Evolutionary conservation across 495 filamentous ascomycete genomes (phyloP), one percentile per base, ranked within the genome.

Genomic region (Aspergillus affinis): DNA sequence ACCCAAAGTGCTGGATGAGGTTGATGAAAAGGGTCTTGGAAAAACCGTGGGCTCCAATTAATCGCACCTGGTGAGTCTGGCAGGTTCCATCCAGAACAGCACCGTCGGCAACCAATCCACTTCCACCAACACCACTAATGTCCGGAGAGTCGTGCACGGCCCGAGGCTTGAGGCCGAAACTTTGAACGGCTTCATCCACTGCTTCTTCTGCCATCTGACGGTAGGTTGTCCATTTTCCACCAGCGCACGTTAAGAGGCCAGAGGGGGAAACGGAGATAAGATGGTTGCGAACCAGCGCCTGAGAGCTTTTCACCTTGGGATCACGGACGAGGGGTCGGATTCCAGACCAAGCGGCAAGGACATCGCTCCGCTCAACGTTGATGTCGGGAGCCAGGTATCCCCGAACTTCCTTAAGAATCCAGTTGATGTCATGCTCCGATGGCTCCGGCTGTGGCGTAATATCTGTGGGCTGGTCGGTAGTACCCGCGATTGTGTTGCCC

Each of bases 201-300:
- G 90, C 88, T 72, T 98, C 93, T 76, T 98, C 93, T 41, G 94
- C 92, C 94, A 98, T 98, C 70, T 98, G 92, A 32, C 94, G 88
- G 76, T 98, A 98, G 6, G 94, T 98, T 4, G 94, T 98, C 94
- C 94, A 98, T 77, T 98, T 98, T 20, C 94, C 94, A 61, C 94
- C 94, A n/a, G 93, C 91, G 71, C 91, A 93, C 47, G 94, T 98
- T 53, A 98, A 72, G 29, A 98, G 86, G 3, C 94, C 94, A 9
- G 90, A 93, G 1, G 82, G 72, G 12, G 93, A 97, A 26, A 93
- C 83, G 60, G 93, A 89, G 67, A 98, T 86, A 56, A 98, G 82
- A 70, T 98, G 94, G 74, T 94, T 98, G 54, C 94, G 92, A 27
- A 98, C 94, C 30, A 98, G 86, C 4, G 93, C 93, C 72, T 97